These are phyloP conservation scores for Magnaporthiopsis poae DNA, from an alignment of 2,329 filamentous ascomycete species.

Conservation along the genomic window DNA sequence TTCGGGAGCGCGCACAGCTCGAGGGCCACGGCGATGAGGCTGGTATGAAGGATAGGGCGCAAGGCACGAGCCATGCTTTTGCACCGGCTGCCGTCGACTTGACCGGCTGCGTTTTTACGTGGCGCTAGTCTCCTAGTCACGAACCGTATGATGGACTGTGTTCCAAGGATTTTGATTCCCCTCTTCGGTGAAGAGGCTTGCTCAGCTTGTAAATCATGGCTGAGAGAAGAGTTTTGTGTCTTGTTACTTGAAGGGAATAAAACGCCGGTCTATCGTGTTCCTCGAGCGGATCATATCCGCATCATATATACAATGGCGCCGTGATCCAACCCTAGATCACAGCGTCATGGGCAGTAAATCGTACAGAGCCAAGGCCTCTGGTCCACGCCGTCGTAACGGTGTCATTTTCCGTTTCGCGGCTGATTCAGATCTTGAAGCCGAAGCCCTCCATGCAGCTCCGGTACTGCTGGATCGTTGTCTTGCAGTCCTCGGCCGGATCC, in stretches of 20 bases:
- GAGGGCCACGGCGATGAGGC: background rate
- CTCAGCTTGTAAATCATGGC: background rate
- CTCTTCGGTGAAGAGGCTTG: background rate
- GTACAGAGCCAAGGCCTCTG: background rate
- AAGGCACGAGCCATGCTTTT: background rate
- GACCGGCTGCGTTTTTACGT: background rate
- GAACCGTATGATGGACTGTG: too few species aligned
- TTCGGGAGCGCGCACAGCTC: background rate
- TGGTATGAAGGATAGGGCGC: background rate
- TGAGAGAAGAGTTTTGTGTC: background rate
- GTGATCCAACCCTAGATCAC: background rate
- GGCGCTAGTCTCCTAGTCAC: background rate
- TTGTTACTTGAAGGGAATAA: background rate
- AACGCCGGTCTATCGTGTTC: conserved; percentile 6
- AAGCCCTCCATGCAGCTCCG: conserved; percentile 85
- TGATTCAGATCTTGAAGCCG: conserved; percentile 61
- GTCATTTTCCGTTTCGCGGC: background rate
- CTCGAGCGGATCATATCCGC: background rate
- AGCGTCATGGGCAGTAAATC: background rate
- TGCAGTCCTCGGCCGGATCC: conserved; percentile 76
- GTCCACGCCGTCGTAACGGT: background rate
- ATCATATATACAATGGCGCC: background rate
- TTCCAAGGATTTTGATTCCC: background rate
- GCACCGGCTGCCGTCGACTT: background rate
- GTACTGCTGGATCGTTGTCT: conserved; percentile 74